Percentiles rank a stretch among this genome's conserved stretches.
phyloP scores from a whole-genome alignment of 805 yeast genomes.

The Suhomyces canberraensis region DNA sequence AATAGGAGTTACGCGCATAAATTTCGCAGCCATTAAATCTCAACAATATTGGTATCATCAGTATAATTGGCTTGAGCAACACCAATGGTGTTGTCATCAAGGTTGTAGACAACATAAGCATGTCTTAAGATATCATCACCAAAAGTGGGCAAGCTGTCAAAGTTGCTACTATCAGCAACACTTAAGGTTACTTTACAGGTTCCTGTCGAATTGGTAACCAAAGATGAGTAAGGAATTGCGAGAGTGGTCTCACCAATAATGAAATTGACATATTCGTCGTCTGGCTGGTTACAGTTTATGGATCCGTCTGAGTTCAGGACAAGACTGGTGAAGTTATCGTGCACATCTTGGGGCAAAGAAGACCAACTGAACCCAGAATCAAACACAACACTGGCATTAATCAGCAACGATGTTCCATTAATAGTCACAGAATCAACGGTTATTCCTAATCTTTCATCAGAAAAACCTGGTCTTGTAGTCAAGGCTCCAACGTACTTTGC shows the following conservation, averaged over 20 bases:
- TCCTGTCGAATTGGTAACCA: conserved; percentile 3
- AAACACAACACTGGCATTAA: not conserved
- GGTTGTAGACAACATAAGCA: conserved; percentile 62
- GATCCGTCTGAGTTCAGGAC: not conserved
- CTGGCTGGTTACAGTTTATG: conserved; percentile 1
- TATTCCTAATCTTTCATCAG: not conserved
- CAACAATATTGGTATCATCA: conserved; percentile 6
- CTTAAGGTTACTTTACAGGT: not conserved
- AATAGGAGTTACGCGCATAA: no score
- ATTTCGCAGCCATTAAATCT: no score
- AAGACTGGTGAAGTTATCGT: not conserved
- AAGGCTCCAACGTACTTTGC: conserved; percentile 51
- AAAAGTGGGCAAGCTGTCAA: conserved; percentile 19
- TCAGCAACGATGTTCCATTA: not conserved
- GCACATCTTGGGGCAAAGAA: not conserved
- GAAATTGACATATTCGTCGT: conserved; percentile 2
- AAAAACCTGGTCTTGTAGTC: not conserved
- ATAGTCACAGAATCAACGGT: not conserved
- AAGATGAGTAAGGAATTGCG: conserved; percentile 2
- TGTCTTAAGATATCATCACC: conserved; percentile 67
- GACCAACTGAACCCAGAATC: not conserved
- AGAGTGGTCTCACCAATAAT: conserved; percentile 1
- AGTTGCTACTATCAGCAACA: not conserved
- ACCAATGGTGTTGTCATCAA: conserved; percentile 54
- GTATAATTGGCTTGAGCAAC: conserved; percentile 32